Percentiles rank a stretch among this genome's conserved stretches.
Evolutionary conservation across 345 rosid genomes (phyloP).

Genomic region (Lepidium aucheri): DNA sequence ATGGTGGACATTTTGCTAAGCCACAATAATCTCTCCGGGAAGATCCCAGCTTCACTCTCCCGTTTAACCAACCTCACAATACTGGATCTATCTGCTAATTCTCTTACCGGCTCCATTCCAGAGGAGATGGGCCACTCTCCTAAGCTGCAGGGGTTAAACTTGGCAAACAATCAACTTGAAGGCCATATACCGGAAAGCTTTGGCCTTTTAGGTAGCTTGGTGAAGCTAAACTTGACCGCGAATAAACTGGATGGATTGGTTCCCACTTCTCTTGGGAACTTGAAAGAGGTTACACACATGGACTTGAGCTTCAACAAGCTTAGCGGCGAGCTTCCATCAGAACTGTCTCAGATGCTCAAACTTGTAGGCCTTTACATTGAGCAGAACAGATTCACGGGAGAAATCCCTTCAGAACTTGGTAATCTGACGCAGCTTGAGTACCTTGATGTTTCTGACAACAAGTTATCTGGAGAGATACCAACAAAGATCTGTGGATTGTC

Average conservation of each 20-base stretch:
- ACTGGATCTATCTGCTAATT: constrained; percentile 69
- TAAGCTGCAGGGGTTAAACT: constrained; percentile 74
- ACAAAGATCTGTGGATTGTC: constrained; percentile 41
- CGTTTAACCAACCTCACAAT: constrained; percentile 56
- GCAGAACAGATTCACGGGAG: constrained; percentile 55
- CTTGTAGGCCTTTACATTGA: constrained; percentile 73
- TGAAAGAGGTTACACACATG: constrained; percentile 66
- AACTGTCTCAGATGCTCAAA: constrained; percentile 47
- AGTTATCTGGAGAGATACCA: constrained; percentile 58
- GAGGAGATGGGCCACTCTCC: constrained; percentile 42
- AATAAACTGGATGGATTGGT: constrained; percentile 50
- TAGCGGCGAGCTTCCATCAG: constrained; percentile 51
- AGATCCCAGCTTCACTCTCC: constrained; percentile 66
- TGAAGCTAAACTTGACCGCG: constrained; percentile 66
- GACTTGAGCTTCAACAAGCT: constrained; percentile 70
- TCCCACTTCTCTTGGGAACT: constrained; percentile 60
- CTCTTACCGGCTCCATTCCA: constrained; percentile 58
- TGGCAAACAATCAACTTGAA: constrained; percentile 60
- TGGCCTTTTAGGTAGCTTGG: constrained; percentile 52
- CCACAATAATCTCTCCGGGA: constrained; percentile 63
- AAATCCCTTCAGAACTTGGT: constrained; percentile 51
- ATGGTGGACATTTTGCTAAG: constrained; percentile 58
- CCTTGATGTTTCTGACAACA: constrained; percentile 56
- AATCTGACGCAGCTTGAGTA: constrained; percentile 56
- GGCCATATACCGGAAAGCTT: constrained; percentile 69